These are phyloP conservation scores for Hypholoma sublateritium DNA, from an alignment of 768 basidiomycete genomes.

Conservation along the genomic window DNA sequence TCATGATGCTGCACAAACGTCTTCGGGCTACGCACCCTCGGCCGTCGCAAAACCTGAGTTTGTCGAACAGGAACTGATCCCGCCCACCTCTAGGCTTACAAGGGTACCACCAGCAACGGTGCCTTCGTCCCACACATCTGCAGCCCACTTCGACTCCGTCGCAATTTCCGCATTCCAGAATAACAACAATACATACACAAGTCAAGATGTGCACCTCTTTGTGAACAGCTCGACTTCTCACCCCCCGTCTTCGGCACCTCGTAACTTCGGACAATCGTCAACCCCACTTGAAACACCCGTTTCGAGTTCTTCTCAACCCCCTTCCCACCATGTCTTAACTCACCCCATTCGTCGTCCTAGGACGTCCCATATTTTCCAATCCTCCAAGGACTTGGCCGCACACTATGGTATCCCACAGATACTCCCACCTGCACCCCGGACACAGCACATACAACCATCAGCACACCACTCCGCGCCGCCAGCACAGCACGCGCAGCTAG, in stretches of 20 bases:
- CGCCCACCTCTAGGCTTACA: conserved; percentile 50
- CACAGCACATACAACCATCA: conserved; percentile 40
- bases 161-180: conserved; percentile 52
- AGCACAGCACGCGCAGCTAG: conserved; percentile 18
- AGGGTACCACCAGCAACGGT: conserved; percentile 51
- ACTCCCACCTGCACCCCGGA: conserved; percentile 67
- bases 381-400: conserved; percentile 66
- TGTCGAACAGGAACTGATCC: conserved; percentile 53
- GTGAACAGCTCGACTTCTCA: conserved; percentile 50
- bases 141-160: conserved; percentile 31
- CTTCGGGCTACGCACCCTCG: conserved; percentile 8
- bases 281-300: conserved; percentile 52
- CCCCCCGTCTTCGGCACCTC: conserved; percentile 37
- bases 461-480: conserved; percentile 28
- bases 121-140: conserved; percentile 31
- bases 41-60: conserved; percentile 21
- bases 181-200: conserved; percentile 26
- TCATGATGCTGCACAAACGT: conserved; percentile 18
- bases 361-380: conserved; percentile 68
- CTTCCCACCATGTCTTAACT: conserved; percentile 60
- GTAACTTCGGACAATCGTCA: conserved; percentile 36
- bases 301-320: conserved; percentile 45
- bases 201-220: conserved; percentile 47
- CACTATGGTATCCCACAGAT: conserved; percentile 80
- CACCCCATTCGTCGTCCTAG: conserved; percentile 54